A percentile compares a stretch with the other conserved stretches of the same genome.
phyloP scores from a whole-genome alignment of 192 early-diverging fungal species.

The Coemansia sp. region DNA sequence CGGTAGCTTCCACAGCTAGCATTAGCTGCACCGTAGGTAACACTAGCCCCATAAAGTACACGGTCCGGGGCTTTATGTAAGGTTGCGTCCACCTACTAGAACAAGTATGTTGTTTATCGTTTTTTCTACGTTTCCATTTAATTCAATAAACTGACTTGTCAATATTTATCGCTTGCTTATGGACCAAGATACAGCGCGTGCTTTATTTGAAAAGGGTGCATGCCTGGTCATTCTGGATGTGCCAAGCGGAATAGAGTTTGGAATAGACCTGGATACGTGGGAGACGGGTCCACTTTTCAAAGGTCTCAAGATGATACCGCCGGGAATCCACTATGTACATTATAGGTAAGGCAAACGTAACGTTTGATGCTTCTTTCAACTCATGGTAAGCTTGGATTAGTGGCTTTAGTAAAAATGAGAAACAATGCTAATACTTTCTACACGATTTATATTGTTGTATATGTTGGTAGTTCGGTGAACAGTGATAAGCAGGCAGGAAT shows the following conservation, averaged over 20 bases:
- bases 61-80: too few relatives aligned
- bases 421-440: neutral
- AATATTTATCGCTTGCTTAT: too few relatives aligned
- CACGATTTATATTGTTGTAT: slow-evolving; percentile 1
- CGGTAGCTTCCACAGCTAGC: too few relatives aligned
- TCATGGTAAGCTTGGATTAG: too few relatives aligned
- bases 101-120: too few relatives aligned
- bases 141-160: too few relatives aligned
- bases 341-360: slow-evolving; percentile 67
- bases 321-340: slow-evolving; percentile 90
- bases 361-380: too few relatives aligned
- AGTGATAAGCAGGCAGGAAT: slow-evolving; percentile 49
- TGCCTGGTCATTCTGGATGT: slow-evolving; percentile 79
- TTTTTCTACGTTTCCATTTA: too few relatives aligned
- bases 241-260: slow-evolving; percentile 78
- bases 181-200: slow-evolving; percentile 79
- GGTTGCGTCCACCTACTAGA: too few relatives aligned
- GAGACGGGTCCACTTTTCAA: slow-evolving; percentile 84
- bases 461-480: slow-evolving; percentile 15
- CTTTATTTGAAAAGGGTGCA: slow-evolving; percentile 72
- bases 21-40: too few relatives aligned
- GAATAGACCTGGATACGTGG: slow-evolving; percentile 90
- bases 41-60: too few relatives aligned
- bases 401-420: neutral
- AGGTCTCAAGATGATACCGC: slow-evolving; percentile 91